Conservation (phyloP, 495 filamentous ascomycete species). For the Aspergillus leporis region DNA sequence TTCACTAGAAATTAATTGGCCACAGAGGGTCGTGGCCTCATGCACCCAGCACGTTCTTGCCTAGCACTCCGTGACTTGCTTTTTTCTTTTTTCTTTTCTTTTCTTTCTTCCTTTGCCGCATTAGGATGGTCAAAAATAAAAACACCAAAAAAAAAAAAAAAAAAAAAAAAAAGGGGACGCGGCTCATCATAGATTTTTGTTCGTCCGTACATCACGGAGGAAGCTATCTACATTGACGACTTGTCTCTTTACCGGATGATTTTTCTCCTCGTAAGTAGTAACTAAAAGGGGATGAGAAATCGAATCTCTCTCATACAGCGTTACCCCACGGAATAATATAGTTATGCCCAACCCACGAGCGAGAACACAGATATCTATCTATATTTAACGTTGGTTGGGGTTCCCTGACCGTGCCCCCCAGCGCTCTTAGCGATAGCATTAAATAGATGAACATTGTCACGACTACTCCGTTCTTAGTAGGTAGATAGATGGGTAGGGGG, state of each 20-base stretch:
- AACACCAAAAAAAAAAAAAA: neutral
- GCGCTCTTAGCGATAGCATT: neutral
- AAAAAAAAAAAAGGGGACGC: neutral
- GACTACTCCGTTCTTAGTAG: neutral
- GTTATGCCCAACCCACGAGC: neutral
- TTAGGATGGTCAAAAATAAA: slow-evolving; percentile 3
- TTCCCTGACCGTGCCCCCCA: neutral
- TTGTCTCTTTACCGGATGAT: neutral
- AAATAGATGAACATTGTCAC: neutral
- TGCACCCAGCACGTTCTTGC: slow-evolving; percentile 21
- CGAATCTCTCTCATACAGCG: neutral
- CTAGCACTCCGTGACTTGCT: slow-evolving; percentile 5
- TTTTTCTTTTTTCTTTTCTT: slow-evolving; percentile 12
- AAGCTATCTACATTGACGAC: neutral
- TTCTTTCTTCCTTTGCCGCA: neutral
- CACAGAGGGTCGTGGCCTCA: slow-evolving; percentile 15
- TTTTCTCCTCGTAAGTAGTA: neutral
- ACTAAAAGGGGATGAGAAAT: neutral
- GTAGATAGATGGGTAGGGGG: neutral
- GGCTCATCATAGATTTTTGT: neutral
- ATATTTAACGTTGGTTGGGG: neutral
- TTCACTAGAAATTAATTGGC: slow-evolving; percentile 12
- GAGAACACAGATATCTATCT: neutral
- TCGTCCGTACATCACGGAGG: neutral
- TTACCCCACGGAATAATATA: neutral